These are phyloP conservation scores for Botrytis pseudocinerea DNA, from an alignment of 2,329 filamentous ascomycete species.

Conservation along the genomic window DNA sequence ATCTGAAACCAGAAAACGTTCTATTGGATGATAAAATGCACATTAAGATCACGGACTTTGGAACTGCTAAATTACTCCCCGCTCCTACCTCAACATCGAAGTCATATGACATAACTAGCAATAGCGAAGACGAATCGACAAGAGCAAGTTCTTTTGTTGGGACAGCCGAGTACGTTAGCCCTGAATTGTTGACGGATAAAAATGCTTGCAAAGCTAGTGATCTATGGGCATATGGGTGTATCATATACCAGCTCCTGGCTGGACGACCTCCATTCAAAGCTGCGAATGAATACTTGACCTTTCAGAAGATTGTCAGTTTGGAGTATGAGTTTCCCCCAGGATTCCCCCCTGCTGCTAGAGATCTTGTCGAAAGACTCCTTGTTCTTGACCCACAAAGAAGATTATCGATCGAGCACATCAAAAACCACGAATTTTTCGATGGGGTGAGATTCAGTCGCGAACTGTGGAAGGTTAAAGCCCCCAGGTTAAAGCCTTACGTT, in stretches of 20 bases:
- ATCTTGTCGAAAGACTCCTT: constrained; percentile 85
- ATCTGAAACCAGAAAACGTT: constrained; percentile 96
- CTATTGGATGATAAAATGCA: constrained; percentile 94
- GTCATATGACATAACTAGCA: constrained; percentile 44
- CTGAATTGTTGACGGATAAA: constrained; percentile 94
- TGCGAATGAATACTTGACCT: constrained; percentile 92
- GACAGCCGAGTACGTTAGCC: constrained; percentile 97
- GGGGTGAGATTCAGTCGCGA: constrained; percentile 80
- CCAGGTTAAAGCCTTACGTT: constrained; percentile 79
- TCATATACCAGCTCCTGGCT: constrained; percentile 92
- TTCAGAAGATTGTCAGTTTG: constrained; percentile 94
- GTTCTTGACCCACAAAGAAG: constrained; percentile 84
- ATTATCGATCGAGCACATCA: constrained; percentile 92
- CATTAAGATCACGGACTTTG: constrained; percentile 98
- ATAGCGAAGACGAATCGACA: constrained; percentile 56
- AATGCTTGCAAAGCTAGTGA: constrained; percentile 97
- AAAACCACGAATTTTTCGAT: constrained; percentile 93
- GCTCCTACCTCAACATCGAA: constrained; percentile 45
- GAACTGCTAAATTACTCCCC: constrained; percentile 90
- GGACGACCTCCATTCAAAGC: constrained; percentile 97
- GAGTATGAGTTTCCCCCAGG: constrained; percentile 92
- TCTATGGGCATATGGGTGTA: constrained; percentile 97
- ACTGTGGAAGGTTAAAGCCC: constrained; percentile 88
- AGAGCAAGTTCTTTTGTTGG: constrained; percentile 94
- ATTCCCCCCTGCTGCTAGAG: constrained; percentile 82